Evolutionary conservation across 768 basidiomycete species (phyloP).

Genomic region (Serendipita sp.): DNA sequence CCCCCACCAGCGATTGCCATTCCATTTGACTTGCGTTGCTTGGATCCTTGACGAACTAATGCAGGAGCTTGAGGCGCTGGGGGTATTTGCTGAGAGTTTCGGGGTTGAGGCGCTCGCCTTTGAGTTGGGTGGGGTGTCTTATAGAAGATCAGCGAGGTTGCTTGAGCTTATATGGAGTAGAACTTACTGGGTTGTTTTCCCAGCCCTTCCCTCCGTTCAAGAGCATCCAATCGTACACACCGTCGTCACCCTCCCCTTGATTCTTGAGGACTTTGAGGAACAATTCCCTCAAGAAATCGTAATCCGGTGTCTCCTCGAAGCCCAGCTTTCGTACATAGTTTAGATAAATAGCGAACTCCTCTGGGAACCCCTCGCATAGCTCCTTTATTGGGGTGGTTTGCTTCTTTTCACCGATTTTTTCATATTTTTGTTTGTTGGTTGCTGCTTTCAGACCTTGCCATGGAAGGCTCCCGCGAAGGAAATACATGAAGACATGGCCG

Average conservation of each 20-base stretch:
- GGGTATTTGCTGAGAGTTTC: conserved; percentile 20
- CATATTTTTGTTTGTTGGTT: conserved; percentile 99
- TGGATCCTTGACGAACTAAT: conserved; percentile 59
- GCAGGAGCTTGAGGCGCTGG: conserved; percentile 62
- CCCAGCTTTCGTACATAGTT: conserved; percentile 99
- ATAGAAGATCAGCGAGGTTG: background rate
- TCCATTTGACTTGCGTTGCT: conserved; percentile 39
- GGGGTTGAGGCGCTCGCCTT: conserved; percentile 12
- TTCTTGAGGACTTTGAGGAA: conserved; percentile 90
- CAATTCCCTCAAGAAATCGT: conserved; percentile 90
- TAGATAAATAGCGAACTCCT: conserved; percentile 96
- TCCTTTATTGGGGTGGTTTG: conserved; percentile 97
- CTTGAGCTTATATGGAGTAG: background rate
- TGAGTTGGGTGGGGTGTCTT: background rate
- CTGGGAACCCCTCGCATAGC: conserved; percentile 93
- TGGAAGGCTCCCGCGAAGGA: conserved; percentile 86
- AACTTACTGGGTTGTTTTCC: conserved; percentile 59
- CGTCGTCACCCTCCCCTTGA: conserved; percentile 80
- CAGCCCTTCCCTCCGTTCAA: conserved; percentile 89
- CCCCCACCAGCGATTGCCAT: conserved; percentile 33
- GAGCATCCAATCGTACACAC: conserved; percentile 90
- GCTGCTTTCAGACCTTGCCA: conserved; percentile 99
- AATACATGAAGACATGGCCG: conserved; percentile 99
- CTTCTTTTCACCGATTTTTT: conserved; percentile 99
- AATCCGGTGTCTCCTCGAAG: conserved; percentile 98